These are phyloP conservation scores for Chaetoscypha palmicola DNA, from an alignment of 2,329 filamentous ascomycete species.

Conservation along the genomic window DNA sequence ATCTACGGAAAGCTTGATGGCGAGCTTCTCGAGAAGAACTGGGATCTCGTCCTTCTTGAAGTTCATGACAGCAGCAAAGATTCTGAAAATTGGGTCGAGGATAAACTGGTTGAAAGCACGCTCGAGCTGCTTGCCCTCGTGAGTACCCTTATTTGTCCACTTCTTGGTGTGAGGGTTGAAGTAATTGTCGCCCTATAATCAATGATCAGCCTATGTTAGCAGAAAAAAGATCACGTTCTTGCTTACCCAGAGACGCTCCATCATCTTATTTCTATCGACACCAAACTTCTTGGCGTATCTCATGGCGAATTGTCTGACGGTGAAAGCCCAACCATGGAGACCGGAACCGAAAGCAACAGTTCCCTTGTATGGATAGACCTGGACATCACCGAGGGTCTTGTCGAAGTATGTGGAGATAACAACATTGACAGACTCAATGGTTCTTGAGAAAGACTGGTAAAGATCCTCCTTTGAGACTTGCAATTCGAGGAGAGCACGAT, in stretches of 20 bases:
- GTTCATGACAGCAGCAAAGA: conserved; percentile 95
- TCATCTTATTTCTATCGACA: conserved; percentile 99
- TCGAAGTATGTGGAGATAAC: conserved; percentile 99
- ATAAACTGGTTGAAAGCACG: conserved; percentile 99
- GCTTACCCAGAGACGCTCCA: conserved; percentile 96
- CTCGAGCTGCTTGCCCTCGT: conserved; percentile 86
- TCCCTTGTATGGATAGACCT: conserved; percentile 96
- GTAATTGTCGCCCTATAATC: conserved; percentile 78
- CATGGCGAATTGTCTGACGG: conserved; percentile 91
- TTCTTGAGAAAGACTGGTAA: conserved; percentile 99
- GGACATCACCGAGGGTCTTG: conserved; percentile 92
- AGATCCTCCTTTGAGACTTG: conserved; percentile 98
- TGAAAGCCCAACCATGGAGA: conserved; percentile 99
- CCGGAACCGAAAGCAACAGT: conserved; percentile 98
- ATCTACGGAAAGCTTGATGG: conserved; percentile 80
- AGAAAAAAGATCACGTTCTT: conserved; percentile 1
- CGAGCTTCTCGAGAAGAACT: conserved; percentile 82
- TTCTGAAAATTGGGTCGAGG: conserved; percentile 98
- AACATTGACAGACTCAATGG: conserved; percentile 99
- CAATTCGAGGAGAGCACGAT: conserved; percentile 97
- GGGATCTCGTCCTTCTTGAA: conserved; percentile 92
- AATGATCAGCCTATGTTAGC: conserved; percentile 26
- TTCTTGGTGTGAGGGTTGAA: conserved; percentile 99
- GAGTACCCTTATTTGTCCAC: conserved; percentile 83
- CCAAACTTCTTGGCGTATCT: conserved; percentile 99